A percentile compares a stretch with the other conserved stretches of the same genome.
phyloP scores from a whole-genome alignment of 495 filamentous ascomycete genomes.

The Aspergillus funiculosus region DNA sequence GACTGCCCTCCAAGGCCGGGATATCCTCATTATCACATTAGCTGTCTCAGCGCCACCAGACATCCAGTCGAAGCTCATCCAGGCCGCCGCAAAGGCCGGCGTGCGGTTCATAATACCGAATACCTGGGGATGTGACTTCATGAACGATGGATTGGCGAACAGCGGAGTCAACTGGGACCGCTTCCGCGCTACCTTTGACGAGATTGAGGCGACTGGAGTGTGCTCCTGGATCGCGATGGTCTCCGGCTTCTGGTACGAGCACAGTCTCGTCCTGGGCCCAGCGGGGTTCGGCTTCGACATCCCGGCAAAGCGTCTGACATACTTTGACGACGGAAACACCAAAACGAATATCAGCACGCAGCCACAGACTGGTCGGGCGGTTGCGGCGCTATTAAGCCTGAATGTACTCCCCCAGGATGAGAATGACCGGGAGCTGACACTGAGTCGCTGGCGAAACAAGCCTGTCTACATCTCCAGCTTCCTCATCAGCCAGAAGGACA shows the following conservation, averaged over 20 bases:
- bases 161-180: constrained; percentile 27
- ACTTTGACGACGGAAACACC: constrained; percentile 46
- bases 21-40: constrained; percentile 58
- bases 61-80: constrained; percentile 44
- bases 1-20: constrained; percentile 44
- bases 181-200: constrained; percentile 2
- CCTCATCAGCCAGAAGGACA: constrained; percentile 45
- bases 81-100: constrained; percentile 56
- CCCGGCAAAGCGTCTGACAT: constrained; percentile 26
- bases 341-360: constrained; percentile 37
- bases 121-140: constrained; percentile 42
- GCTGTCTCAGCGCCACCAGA: constrained; percentile 32
- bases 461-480: constrained; percentile 43
- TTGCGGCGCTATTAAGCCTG: constrained; percentile 40
- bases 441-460: constrained; percentile 36
- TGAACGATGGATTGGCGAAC: constrained; percentile 29
- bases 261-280: constrained; percentile 29
- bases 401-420: constrained; percentile 42
- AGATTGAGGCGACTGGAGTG: constrained; percentile 41
- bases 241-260: constrained; percentile 52
- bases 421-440: constrained; percentile 21
- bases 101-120: constrained; percentile 60
- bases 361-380: constrained; percentile 40
- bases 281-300: constrained; percentile 44
- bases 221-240: constrained; percentile 47